Conservation (phyloP, 306 rosid genomes). For the Coriaria nepalensis region DNA sequence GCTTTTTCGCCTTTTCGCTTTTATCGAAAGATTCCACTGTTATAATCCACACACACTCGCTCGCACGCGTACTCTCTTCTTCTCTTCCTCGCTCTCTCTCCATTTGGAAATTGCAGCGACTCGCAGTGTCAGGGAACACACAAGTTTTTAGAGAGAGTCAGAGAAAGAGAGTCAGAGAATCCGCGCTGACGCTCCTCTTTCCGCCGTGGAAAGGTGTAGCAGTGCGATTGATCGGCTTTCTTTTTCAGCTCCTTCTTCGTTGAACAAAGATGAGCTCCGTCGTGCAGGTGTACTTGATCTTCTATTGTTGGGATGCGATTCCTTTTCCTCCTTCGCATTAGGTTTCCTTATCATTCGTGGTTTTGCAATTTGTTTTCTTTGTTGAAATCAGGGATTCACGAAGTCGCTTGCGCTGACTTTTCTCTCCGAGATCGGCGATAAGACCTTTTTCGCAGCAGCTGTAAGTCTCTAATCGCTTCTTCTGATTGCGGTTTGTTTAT, state of each 20-base stretch:
- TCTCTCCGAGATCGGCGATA: slow-evolving; percentile 97
- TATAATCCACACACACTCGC: not conserved
- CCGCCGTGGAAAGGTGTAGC: slow-evolving; percentile 3
- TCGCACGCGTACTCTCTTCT: not conserved
- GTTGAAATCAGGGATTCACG: slow-evolving; percentile 50
- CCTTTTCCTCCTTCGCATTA: not conserved
- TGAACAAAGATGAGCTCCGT: slow-evolving; percentile 45
- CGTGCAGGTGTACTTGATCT: slow-evolving; percentile 41
- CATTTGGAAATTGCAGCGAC: not conserved
- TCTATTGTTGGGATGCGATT: not conserved
- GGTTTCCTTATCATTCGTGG: not conserved
- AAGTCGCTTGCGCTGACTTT: slow-evolving; percentile 93
- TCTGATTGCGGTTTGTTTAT: not conserved
- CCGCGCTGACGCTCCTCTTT: slow-evolving; percentile 11
- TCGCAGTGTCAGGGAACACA: not conserved
- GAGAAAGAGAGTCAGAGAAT: slow-evolving; percentile 8
- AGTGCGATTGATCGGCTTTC: not conserved
- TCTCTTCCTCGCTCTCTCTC: not conserved
- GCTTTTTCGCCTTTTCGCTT: no score
- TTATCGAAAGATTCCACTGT: not conserved
- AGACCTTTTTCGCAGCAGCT: slow-evolving; percentile 97
- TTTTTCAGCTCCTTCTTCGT: slow-evolving; percentile 1
- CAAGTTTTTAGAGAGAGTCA: not conserved
- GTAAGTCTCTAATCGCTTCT: slow-evolving; percentile 24
- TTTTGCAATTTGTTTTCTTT: not conserved